These are phyloP conservation scores for Carpinus fangiana DNA, from an alignment of 306 rosid species.

Conservation along the genomic window DNA sequence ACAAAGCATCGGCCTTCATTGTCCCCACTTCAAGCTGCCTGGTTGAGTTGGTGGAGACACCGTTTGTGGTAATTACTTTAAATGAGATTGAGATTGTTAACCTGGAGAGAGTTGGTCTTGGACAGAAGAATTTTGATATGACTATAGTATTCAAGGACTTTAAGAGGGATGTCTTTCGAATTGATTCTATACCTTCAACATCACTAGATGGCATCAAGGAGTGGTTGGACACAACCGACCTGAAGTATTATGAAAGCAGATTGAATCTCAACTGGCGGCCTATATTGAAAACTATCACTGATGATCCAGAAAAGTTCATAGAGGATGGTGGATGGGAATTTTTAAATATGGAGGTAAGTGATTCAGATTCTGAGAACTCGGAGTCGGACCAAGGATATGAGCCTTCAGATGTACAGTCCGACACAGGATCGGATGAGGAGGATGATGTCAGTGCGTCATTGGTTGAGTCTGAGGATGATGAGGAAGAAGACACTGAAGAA, in stretches of 20 bases:
- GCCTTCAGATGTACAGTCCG: slow-evolving; percentile 82
- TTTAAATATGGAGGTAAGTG: slow-evolving; percentile 84
- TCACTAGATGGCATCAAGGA: slow-evolving; percentile 92
- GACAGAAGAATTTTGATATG: slow-evolving; percentile 98
- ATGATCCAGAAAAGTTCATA: slow-evolving; percentile 89
- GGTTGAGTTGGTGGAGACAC: slow-evolving; percentile 85
- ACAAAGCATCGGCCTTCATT: slow-evolving; percentile 82
- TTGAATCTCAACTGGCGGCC: slow-evolving; percentile 92
- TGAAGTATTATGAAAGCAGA: slow-evolving; percentile 94
- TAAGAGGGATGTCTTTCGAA: slow-evolving; percentile 85
- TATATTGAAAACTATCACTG: slow-evolving; percentile 91
- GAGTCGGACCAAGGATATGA: slow-evolving; percentile 87
- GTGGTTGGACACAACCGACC: slow-evolving; percentile 92
- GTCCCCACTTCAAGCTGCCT: slow-evolving; percentile 89
- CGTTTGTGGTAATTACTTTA: slow-evolving; percentile 86
- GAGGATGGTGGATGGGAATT: slow-evolving; percentile 99
- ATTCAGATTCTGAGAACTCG: slow-evolving; percentile 78
- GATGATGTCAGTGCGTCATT: slow-evolving; percentile 72
- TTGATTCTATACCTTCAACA: slow-evolving; percentile 86
- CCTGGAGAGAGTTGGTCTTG: slow-evolving; percentile 94
- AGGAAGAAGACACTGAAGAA: slow-evolving; percentile 47
- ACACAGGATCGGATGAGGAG: slow-evolving; percentile 88
- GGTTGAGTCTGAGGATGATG: slow-evolving; percentile 83
- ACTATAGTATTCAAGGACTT: slow-evolving; percentile 91
- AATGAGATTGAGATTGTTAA: slow-evolving; percentile 95